Base-by-base conservation (phyloP, 2,329 filamentous ascomycete species). In the Pseudogymnoascus sp. region DNA sequence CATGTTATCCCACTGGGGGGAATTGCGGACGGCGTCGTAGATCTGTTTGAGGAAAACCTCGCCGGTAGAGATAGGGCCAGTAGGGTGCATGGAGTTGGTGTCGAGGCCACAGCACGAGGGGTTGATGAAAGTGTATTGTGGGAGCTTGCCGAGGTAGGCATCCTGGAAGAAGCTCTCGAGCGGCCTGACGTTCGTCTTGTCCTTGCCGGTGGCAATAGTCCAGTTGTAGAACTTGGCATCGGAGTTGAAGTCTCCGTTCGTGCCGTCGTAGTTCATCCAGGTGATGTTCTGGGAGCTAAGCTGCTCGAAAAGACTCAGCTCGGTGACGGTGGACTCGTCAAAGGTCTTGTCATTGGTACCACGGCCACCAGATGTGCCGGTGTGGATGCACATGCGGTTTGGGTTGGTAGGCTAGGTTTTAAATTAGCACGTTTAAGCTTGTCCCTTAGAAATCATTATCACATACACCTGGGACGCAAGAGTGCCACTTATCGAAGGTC, bases 61-160 rank as follows among this genome's bases (percentile, higher is more conserved):
- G 35, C 77, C 77, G 36, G 74, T 70, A 4, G 74, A 75, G 59
- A 79, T 76, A 0, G 75, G 76, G 2, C 74, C 75, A 0, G 75
- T 72, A 0, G 77, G 77, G 61, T 79, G 77, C 70, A 77, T 77
- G 11, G 76, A 78, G 63, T 73, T 54, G 29, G 47, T 54, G 47
- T 54, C 47, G 8, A 54, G 47, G 5, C 47, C 47, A 66, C 81
- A 80, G 71, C 81, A 79, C 63, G 77, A 76, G 3, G 78, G 77
- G 66, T 78, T 83, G 70, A 79, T 74, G 68, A 79, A 81, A 64
- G 74, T 76, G 61, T 79, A 77, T 40, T 72, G 69, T 4, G 77
- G 74, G 1, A 80, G 71, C 0, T 69, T 72, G n/a, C 78, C 78
- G 4, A 72, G 72, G 6, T 71, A 66, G 4, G 78, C 78, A 65